Evolutionary conservation across 2,329 filamentous ascomycete species (phyloP), one percentile per base, ranked within the genome.

Genomic region (Bipolaris oryzae): DNA sequence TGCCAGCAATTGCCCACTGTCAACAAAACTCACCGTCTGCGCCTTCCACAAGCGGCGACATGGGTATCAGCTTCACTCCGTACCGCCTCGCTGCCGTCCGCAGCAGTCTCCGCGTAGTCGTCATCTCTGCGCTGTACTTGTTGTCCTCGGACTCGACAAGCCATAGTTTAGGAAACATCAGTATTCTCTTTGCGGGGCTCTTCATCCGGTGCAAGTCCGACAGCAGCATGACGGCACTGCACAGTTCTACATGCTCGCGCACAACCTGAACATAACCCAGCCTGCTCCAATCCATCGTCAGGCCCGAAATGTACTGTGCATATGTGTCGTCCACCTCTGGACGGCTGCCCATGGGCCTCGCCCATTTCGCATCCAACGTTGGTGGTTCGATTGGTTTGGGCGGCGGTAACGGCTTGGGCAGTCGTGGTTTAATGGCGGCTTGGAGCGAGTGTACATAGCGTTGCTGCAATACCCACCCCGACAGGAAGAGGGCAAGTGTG

Each of bases 391-490:
- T 68, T 71, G 78, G 62, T 48, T 66, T 68, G 7, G 68, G 57
- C 15, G 66, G 61, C 45, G 71, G 69, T 5, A 79, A 69, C 16
- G 78, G 75, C 52, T 75, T 74, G 0, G 80, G 80, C 50, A 70
- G 80, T 75, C 61, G 81, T 48, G 81, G 83, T 64, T 83, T 84
- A 68, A 96, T 88, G 16, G 90, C 90, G 53, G 82, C 80, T 68
- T 94, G 90, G 31, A 97, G 83, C 66, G 89, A 88, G 60, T 84
- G 85, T 4, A 96, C 85, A 0, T 92, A 95, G 67, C 91, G 87
- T 76, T 97, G 93, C 71, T 97, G 93, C 50, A 96, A 84, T 3
- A 88, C 85, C 75, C 96, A 96, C 69, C 93, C 93, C 49, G 90
- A 92, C 31, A 96, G 82, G 75, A 97, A 97, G 23, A 97, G 86